These are phyloP conservation scores for Hanseniaspora thailandica DNA, from an alignment of 805 yeast genomes.

Conservation along the genomic window DNA sequence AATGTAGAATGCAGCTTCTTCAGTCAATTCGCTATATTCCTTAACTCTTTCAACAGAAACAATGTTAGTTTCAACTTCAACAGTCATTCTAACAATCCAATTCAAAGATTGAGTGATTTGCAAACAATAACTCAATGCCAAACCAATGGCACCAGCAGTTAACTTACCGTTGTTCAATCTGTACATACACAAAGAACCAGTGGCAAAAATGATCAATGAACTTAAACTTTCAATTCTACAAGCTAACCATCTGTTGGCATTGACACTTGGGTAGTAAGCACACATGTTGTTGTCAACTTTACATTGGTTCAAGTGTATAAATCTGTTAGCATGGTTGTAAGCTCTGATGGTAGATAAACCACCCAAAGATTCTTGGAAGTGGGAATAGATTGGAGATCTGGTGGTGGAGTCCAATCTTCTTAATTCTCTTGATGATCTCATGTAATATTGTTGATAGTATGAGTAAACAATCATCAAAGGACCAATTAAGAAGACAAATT, in stretches of 20 bases:
- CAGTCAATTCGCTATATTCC: slow-evolving; percentile 65
- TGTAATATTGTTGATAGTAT: slow-evolving; percentile 64
- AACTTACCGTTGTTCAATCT: slow-evolving; percentile 57
- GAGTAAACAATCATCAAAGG: slow-evolving; percentile 59
- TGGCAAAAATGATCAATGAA: slow-evolving; percentile 70
- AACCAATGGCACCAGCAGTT: slow-evolving; percentile 86
- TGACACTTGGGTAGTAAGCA: slow-evolving; percentile 83
- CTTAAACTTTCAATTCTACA: slow-evolving; percentile 88
- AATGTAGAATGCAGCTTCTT: slow-evolving; percentile 75
- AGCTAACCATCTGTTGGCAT: slow-evolving; percentile 95
- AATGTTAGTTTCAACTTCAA: slow-evolving; percentile 93
- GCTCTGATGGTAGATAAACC: slow-evolving; percentile 72
- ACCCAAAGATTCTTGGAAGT: slow-evolving; percentile 68
- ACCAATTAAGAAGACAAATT: slow-evolving; percentile 54
- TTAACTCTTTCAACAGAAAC: slow-evolving; percentile 91
- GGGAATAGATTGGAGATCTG: slow-evolving; percentile 70
- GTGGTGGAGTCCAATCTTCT: slow-evolving; percentile 74
- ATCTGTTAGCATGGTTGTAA: slow-evolving; percentile 53
- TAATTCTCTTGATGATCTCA: slow-evolving; percentile 68
- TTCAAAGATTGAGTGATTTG: slow-evolving; percentile 87
- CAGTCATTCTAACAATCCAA: slow-evolving; percentile 98
- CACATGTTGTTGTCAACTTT: slow-evolving; percentile 78
- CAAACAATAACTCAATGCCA: slow-evolving; percentile 83
- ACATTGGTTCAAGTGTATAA: slow-evolving; percentile 49
- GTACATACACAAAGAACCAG: slow-evolving; percentile 71